Percentiles rank a stretch among this genome's conserved stretches.
These are phyloP conservation scores for Eudorina sp. DNA, from an alignment of 139 green algal species.

Conservation along the genomic window DNA sequence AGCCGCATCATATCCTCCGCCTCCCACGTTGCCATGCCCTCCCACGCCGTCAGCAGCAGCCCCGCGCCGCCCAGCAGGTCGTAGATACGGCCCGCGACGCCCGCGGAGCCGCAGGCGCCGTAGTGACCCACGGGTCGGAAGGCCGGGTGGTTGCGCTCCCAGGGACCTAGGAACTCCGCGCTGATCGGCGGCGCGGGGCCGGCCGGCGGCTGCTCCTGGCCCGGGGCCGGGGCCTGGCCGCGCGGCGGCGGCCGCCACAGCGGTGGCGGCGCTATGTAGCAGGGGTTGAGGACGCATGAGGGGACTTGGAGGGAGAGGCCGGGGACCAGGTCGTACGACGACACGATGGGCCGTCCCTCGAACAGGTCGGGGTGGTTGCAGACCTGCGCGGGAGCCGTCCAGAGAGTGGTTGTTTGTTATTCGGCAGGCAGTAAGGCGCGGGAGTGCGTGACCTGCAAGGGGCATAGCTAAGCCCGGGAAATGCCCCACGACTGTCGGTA, in stretches of 20 bases:
- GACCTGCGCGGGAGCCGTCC: slow-evolving; percentile 71
- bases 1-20: slow-evolving; percentile 45
- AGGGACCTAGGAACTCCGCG: not conserved
- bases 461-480: no score
- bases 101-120: slow-evolving; percentile 18
- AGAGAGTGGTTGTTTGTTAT: no score
- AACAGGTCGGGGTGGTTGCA: slow-evolving; percentile 99
- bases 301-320: slow-evolving; percentile 54
- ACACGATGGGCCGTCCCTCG: slow-evolving; percentile 93
- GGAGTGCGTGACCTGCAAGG: no score
- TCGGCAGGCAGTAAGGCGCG: no score
- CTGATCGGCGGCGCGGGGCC: not conserved
- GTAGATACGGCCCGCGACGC: slow-evolving; percentile 19
- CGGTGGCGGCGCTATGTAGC: not conserved
- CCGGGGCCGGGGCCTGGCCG: not conserved
- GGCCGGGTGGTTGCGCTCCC: slow-evolving; percentile 22
- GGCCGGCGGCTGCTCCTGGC: not conserved
- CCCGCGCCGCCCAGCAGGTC: slow-evolving; percentile 13
- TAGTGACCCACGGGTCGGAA: slow-evolving; percentile 39
- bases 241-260: not conserved
- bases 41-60: slow-evolving; percentile 46
- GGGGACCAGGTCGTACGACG: slow-evolving; percentile 86
- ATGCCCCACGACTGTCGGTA: no score
- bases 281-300: slow-evolving; percentile 36
- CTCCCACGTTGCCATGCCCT: slow-evolving; percentile 34